These are phyloP conservation scores for Trichoderma oligosporum DNA, from an alignment of 2,329 filamentous ascomycete genomes.

Conservation along the genomic window DNA sequence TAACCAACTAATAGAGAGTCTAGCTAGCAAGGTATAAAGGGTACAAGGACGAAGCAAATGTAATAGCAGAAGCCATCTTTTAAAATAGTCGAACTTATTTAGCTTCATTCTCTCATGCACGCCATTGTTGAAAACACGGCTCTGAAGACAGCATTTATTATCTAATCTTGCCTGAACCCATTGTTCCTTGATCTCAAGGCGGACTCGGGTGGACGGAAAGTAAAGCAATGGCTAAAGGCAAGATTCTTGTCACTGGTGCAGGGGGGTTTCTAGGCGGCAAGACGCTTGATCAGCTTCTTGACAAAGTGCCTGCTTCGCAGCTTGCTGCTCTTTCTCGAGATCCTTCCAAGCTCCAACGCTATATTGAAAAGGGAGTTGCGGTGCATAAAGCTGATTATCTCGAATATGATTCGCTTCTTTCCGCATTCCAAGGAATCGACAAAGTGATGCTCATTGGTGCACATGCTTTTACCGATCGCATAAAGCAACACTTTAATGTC, in stretches of 20 bases:
- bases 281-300: background rate
- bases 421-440: background rate
- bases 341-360: background rate
- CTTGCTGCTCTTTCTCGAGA: background rate
- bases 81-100: no score
- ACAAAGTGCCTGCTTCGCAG: background rate
- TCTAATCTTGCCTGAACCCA: no score
- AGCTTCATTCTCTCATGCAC: no score
- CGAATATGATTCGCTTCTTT: background rate
- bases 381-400: background rate
- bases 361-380: background rate
- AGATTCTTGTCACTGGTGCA: background rate
- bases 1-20: no score
- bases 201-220: no score
- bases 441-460: slow-evolving; percentile 2
- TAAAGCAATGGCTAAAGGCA: background rate
- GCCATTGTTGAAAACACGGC: no score
- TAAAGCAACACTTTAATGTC: slow-evolving; percentile 5
- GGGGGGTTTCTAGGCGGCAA: background rate
- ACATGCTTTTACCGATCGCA: background rate
- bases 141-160: no score
- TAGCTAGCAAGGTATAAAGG: no score
- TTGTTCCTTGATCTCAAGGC: background rate
- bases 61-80: no score
- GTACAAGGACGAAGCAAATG: no score